These are phyloP conservation scores for Suillus ampliporus DNA, from an alignment of 768 basidiomycete genomes.

Conservation along the genomic window DNA sequence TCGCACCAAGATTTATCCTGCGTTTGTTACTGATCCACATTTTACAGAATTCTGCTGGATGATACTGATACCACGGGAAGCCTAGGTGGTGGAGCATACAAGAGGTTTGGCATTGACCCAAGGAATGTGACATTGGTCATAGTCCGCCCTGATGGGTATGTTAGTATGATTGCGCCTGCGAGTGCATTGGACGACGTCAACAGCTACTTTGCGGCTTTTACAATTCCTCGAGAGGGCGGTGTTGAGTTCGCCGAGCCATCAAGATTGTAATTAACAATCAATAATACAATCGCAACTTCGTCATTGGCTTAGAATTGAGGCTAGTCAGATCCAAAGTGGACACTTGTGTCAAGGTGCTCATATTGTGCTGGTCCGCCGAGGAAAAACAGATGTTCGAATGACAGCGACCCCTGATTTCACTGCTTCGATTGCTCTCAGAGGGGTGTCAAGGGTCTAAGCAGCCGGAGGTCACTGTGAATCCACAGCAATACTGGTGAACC, in stretches of 20 bases:
- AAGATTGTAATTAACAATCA: too few relatives aligned
- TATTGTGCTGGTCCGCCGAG: too few relatives aligned
- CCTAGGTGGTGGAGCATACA: constrained; percentile 41
- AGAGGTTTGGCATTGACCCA: constrained; percentile 38
- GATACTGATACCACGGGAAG: constrained; percentile 38
- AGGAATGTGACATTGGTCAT: constrained; percentile 39
- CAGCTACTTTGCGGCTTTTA: constrained; percentile 55
- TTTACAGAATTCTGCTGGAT: constrained; percentile 41
- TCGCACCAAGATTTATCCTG: constrained; percentile 10
- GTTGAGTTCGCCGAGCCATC: background rate
- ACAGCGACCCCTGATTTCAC: too few relatives aligned
- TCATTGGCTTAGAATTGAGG: too few relatives aligned
- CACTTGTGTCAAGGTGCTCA: too few relatives aligned
- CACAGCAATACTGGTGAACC: too few relatives aligned
- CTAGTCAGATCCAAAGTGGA: too few relatives aligned
- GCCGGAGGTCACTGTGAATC: too few relatives aligned
- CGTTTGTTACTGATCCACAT: background rate
- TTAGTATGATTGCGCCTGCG: constrained; percentile 41
- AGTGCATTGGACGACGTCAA: constrained; percentile 41
- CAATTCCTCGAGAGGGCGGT: constrained; percentile 26
- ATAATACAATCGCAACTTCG: too few relatives aligned
- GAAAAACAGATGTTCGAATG: too few relatives aligned
- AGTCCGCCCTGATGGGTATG: constrained; percentile 48
- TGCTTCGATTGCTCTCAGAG: too few relatives aligned
- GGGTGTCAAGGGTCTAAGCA: too few relatives aligned